Base-by-base conservation (phyloP, 2,329 filamentous ascomycete species). In the Alternaria tenuissima region DNA sequence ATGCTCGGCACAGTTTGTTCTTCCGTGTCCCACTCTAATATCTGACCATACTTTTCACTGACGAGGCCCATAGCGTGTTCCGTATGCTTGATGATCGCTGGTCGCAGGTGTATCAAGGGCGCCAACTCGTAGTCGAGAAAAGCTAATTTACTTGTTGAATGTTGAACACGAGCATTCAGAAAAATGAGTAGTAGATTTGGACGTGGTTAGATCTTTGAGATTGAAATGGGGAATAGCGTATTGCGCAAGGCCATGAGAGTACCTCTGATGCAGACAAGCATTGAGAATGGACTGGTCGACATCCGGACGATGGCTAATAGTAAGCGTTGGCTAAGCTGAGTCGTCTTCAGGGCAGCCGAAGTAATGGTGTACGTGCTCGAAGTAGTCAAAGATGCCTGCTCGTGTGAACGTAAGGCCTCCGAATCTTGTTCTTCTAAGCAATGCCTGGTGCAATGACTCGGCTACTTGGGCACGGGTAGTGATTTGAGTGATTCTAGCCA, bases 1-100 rank as follows among this genome's bases (percentile, higher is more conserved):
- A 61, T 46, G 6, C 22, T 11, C 41, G 46, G 2, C 32, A 49
- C 5, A 63, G 1, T 32, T 57, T 26, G 39, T 57, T 36, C 32
- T 36, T 16, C 32, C 14, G 32, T 36, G 14, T 36, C 6, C 14
- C 32, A 36, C 12, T 36, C 32, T 12, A 36, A 36, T 36, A 36
- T 36, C 14, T 36, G 32, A 12, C 32, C 32, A 36, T 36, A 16
- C 5, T 36, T 16, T 36, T 16, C 32, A 36, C 14, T 36, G 32
- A 36, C 6, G 32, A 36, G 32, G 14, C 32, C 14, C 32, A 36
- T 36, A 14, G 32, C 14, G 32, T 36, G 7, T 36, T 16, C 14
- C 32, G 32, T 36, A 12, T 36, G 7, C 32, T 36, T 12, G 32
- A 36, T 16, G 32, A 36, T 1, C 32, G 32, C 14, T 36, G 32